Evolutionary conservation across 208 protist species (phyloP), one percentile per base, ranked within the genome.

Genomic region (Zelonia costaricensis): DNA sequence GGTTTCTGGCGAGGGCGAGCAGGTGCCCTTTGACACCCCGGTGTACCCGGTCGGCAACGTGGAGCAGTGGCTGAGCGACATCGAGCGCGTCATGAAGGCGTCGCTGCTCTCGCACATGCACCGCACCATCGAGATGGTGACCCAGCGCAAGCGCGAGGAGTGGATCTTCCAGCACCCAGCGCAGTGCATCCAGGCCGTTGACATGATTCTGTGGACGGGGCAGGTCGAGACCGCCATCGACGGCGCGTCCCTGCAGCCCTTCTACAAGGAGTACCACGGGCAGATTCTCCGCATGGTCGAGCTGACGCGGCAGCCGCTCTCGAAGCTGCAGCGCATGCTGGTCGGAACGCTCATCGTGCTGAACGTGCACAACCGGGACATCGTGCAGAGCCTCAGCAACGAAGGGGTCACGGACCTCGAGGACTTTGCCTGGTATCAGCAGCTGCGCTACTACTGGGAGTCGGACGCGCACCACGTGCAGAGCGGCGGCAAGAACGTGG

Each of bases 371-470:
- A 97, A 84, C 65, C 88, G 97, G 33, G 97, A 99, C 76, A 97
- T 98, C 69, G 82, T 98, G n/a, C 64, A 89, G n/a, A 81, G 35
- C 4, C 73, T 98, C 18, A 59, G 76, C 44, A 60, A 74, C 18
- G 61, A 77, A 20, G 36, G 78, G n/a, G 86, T 96, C 1, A 31
- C 18, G 16, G 71, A 35, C 18, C 30, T 89, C 18, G 70, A 62
- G 36, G 97, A 98, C 76, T 98, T 98, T 68, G 85, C 76, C 23
- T 99, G 97, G 97, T 65, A 78, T 16, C 89, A 94, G 61, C 94
- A 98, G 80, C 76, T 99, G 52, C 88, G 96, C n/a, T 98, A 97
- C 78, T 97, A 98, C 63, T 98, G 95, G 92, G 90, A 96, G 69
- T 49, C 77, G 9, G 83, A 88, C 45, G 51, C 60, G 4, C 55